Percentiles rank a stretch among this genome's conserved stretches.
These are phyloP conservation scores for Cladochytrium replicatum DNA, from an alignment of 192 early-diverging fungal genomes.

Conservation along the genomic window DNA sequence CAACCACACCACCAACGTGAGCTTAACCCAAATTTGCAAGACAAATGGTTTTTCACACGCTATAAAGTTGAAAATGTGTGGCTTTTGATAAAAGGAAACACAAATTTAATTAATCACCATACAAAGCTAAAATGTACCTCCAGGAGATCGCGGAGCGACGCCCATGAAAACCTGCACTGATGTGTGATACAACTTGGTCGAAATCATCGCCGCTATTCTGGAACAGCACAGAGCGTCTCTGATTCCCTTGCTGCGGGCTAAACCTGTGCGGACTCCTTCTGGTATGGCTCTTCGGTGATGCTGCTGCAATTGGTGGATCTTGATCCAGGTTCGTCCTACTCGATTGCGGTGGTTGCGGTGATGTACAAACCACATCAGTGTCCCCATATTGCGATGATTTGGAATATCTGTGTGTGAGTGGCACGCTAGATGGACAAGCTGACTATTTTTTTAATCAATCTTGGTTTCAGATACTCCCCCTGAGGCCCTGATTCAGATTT, in stretches of 20 bases:
- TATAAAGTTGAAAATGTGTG: too few relatives aligned
- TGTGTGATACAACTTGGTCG: conserved; percentile 88
- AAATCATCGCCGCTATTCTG: conserved; percentile 97
- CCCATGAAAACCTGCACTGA: too few relatives aligned
- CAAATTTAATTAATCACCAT: too few relatives aligned
- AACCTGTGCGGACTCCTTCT: conserved; percentile 90
- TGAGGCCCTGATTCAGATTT: conserved; percentile 99
- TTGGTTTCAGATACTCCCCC: conserved; percentile 63
- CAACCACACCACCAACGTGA: too few relatives aligned
- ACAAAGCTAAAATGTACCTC: too few relatives aligned
- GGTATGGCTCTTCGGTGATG: conserved; percentile 27
- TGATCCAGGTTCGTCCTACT: not conserved
- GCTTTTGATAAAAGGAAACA: too few relatives aligned
- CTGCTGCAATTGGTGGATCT: not conserved
- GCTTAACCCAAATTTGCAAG: too few relatives aligned
- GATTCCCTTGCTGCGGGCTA: conserved; percentile 81
- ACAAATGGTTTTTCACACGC: too few relatives aligned
- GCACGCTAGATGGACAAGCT: not conserved
- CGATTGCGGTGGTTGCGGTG: conserved; percentile 90
- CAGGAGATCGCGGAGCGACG: too few relatives aligned
- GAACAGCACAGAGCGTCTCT: conserved; percentile 79
- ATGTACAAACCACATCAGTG: conserved; percentile 97
- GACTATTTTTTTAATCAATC: not conserved
- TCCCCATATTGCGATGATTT: conserved; percentile 98
- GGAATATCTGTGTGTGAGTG: conserved; percentile 92